Evolutionary conservation across 495 filamentous ascomycete genomes (phyloP), one percentile per base, ranked within the genome.

Genomic region (Recurvomyces mirabilis): DNA sequence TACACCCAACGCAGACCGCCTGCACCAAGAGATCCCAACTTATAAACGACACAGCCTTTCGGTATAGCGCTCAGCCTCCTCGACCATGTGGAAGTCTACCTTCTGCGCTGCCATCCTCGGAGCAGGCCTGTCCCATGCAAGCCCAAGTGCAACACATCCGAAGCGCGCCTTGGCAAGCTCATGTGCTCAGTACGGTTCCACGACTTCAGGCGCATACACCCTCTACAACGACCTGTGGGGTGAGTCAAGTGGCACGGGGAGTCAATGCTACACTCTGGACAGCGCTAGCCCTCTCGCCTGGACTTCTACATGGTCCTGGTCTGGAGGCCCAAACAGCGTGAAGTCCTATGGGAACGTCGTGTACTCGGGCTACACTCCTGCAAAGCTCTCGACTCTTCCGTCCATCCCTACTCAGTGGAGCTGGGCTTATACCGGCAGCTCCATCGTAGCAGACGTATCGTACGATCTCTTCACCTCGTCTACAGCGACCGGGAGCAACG

Each of bases 331-430:
- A 2, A 59, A 47, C 49, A 60, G 65, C 42, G 76, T 80, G 37
- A 81, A 81, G 66, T 75, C 71, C 46, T 81, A 64, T 48, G 68
- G 74, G 35, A 77, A 77, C 38, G 73, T 63, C 10, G 68, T 65
- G 0, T 61, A 68, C 20, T n/a, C n/a, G n/a, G 31, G 65, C 14
- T 68, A 69, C 42, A 66, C 63, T 0, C 58, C 61, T 9, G 22
- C 7, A 5, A 55, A 62, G 33, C 47, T 80, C 46, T 72, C 66
- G n/a, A 52, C 56, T 13, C 62, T 79, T 35, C 60, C 36, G n/a
- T 70, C 60, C 23, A 75, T 80, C 37, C 62, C 68, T 5, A 67
- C 72, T 5, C 65, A 55, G 12, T 74, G 70, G 67, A 55, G 68
- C 13, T 81, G 74, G 68, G 63, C 73, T 47, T 79, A 79, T 60